Evolutionary conservation across 176 grass and related monocot genomes (phyloP), one percentile per base, ranked within the genome.

Genomic region (Phyllostachys edulis): DNA sequence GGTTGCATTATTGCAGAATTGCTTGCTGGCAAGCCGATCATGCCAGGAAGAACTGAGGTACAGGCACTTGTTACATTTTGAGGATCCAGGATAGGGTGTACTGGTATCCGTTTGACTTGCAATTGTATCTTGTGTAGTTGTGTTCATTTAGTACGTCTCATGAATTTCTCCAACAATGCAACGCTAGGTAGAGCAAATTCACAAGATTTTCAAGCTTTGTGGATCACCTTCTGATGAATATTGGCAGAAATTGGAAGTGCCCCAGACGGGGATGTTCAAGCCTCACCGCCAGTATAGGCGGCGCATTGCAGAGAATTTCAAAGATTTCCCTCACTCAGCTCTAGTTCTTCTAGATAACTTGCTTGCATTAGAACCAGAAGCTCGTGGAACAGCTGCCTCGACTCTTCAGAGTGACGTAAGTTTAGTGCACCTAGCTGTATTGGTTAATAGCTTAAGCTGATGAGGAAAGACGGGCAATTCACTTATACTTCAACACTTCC

Each of bases 171-270:
- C 85, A 54, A 67, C 49, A 71, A 86, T 84, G 17, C 21, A 23
- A 71, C 86, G 60, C 13, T 87, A 98, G 95, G 95, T 98, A 50
- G 95, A 98, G 80, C 92, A 98, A 95, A 88, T 98, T 45, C 95
- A 98, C 82, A 95, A 81, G 85, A 98, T 98, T 85, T 95, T 98
- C 76, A 98, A 98, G 79, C 92, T 95, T 32, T 95, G 92, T 18
- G 95, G 95, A 36, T 98, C 92, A 37, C 95, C 95, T 16, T 86
- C 81, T 51, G 82, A 90, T 29, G 87, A 91, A 11, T 98, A 95
- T 46, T 98, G 92, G 95, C 71, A 87, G 56, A 98, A 89, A 86
- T 56, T 88, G 29, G 90, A 98, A 84, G 71, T 98, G 84, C 90
- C 95, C 23, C 87, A 94, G 57, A 87, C 91, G 26, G 94, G 92